phyloP scores from a whole-genome alignment of 2,329 filamentous ascomycete genomes.

The Pezizomycotina sp. region DNA sequence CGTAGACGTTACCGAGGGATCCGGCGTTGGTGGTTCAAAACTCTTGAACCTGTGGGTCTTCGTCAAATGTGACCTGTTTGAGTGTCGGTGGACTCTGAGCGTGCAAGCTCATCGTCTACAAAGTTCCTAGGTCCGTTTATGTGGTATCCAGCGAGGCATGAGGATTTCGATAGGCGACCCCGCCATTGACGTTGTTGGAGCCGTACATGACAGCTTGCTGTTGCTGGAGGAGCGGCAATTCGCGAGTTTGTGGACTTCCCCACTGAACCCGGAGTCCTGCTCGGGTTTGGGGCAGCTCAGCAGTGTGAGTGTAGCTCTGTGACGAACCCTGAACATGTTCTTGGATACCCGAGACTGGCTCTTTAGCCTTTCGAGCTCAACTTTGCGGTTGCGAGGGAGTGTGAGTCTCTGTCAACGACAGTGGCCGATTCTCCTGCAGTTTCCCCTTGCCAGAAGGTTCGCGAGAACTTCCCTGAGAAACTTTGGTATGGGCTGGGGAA shows the following conservation, averaged over 20 bases:
- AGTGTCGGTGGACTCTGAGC: slow-evolving; percentile 64
- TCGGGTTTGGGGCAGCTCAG: slow-evolving; percentile 26
- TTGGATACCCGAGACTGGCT: slow-evolving; percentile 92
- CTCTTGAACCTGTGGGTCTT: slow-evolving; percentile 86
- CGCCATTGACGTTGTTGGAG: slow-evolving; percentile 16
- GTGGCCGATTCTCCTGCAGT: slow-evolving; percentile 59
- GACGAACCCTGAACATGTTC: slow-evolving; percentile 97
- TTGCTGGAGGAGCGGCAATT: too few relatives aligned
- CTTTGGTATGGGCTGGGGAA: slow-evolving; percentile 23
- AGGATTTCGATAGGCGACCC: too few relatives aligned
- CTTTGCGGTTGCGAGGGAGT: slow-evolving; percentile 59
- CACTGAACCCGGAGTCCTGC: slow-evolving; percentile 37
- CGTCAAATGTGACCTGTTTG: slow-evolving; percentile 97
- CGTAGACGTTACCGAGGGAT: slow-evolving; percentile 79
- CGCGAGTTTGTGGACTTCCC: slow-evolving; percentile 51
- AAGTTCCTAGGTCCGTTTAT: slow-evolving; percentile 52
- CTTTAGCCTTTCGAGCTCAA: slow-evolving; percentile 89
- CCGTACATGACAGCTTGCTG: too few relatives aligned
- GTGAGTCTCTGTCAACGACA: slow-evolving; percentile 41
- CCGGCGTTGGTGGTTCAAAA: slow-evolving; percentile 94
- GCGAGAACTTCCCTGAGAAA: slow-evolving; percentile 64
- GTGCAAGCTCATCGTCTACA: too few relatives aligned
- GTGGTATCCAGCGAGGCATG: slow-evolving; percentile 52
- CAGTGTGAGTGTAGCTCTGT: slow-evolving; percentile 56
- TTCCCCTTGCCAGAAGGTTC: slow-evolving; percentile 74